Evolutionary conservation across 2,329 filamentous ascomycete genomes (phyloP).

Genomic region (Colletotrichum musae): DNA sequence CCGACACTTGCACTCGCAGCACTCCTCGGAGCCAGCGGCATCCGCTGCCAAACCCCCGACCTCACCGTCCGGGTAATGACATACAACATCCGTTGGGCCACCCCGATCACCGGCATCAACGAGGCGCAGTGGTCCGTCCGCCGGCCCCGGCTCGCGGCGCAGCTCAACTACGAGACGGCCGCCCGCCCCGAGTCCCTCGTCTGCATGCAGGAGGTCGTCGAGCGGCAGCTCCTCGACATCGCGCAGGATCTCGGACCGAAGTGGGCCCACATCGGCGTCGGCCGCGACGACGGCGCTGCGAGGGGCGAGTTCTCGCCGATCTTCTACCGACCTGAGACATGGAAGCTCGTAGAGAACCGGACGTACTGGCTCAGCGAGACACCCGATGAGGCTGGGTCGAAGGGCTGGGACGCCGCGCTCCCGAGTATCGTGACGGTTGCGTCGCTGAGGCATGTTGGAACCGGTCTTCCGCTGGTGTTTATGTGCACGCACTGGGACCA

Average conservation of each 20-base stretch:
- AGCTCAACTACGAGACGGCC: slow-evolving; percentile 55
- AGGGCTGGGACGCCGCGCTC: slow-evolving; percentile 67
- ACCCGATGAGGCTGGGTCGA: slow-evolving; percentile 67
- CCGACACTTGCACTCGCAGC: neutral
- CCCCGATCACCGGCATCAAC: slow-evolving; percentile 52
- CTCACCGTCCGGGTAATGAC: slow-evolving; percentile 57
- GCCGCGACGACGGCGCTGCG: slow-evolving; percentile 70
- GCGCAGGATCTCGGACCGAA: slow-evolving; percentile 54
- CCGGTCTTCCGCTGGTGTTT: slow-evolving; percentile 56
- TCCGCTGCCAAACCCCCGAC: slow-evolving; percentile 9
- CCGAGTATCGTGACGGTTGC: slow-evolving; percentile 65
- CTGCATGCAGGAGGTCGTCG: slow-evolving; percentile 65
- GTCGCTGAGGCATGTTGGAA: slow-evolving; percentile 57
- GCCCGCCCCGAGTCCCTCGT: slow-evolving; percentile 53
- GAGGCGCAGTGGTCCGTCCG: slow-evolving; percentile 60
- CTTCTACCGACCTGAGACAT: slow-evolving; percentile 70
- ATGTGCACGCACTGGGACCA: slow-evolving; percentile 70
- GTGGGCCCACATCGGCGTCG: slow-evolving; percentile 70
- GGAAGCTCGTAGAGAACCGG: slow-evolving; percentile 64
- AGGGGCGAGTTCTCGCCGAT: slow-evolving; percentile 79
- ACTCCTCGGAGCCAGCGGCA: slow-evolving; percentile 12
- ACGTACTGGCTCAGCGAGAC: slow-evolving; percentile 76
- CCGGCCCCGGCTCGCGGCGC: slow-evolving; percentile 52
- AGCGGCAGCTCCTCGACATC: slow-evolving; percentile 60
- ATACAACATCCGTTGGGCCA: slow-evolving; percentile 66